Conservation (phyloP, 768 basidiomycete genomes). For the Brasilioporus rufonigricans region DNA sequence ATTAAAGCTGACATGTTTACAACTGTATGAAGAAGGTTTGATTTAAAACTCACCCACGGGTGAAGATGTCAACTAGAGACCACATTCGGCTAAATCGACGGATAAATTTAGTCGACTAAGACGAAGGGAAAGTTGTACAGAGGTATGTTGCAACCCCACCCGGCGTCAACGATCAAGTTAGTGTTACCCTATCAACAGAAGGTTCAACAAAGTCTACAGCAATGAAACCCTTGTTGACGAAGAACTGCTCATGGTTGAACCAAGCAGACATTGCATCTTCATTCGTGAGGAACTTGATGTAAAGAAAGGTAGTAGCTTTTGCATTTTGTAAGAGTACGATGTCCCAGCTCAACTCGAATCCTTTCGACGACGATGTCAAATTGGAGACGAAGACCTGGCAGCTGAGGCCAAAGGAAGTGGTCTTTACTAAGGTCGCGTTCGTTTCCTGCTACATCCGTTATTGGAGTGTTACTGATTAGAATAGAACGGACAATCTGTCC, state of each 20-base stretch:
- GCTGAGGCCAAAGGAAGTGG: conserved; percentile 82
- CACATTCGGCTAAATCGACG: conserved; percentile 77
- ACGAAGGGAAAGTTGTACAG: conserved; percentile 85
- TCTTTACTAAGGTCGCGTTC: conserved; percentile 77
- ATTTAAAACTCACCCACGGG: conserved; percentile 89
- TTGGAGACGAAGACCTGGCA: conserved; percentile 93
- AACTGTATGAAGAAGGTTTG: conserved; percentile 96
- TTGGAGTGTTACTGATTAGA: not conserved
- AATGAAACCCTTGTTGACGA: conserved; percentile 94
- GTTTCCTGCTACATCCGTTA: not conserved
- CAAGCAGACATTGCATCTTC: conserved; percentile 92
- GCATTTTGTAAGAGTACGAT: conserved; percentile 91
- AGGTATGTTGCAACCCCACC: conserved; percentile 46
- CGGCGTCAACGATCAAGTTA: not conserved
- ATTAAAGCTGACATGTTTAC: not conserved
- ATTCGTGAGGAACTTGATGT: conserved; percentile 58
- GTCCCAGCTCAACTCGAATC: conserved; percentile 88
- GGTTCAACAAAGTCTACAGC: conserved; percentile 94
- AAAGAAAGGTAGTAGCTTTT: conserved; percentile 59
- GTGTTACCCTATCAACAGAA: conserved; percentile 42
- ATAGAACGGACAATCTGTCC: conserved; percentile 77
- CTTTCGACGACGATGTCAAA: conserved; percentile 88
- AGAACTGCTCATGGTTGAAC: conserved; percentile 84
- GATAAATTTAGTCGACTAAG: conserved; percentile 48
- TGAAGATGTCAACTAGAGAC: conserved; percentile 99